Evolutionary conservation across 176 grass and related monocot species (phyloP), one percentile per base, ranked within the genome.

Genomic region (Cenchrus purpureus): DNA sequence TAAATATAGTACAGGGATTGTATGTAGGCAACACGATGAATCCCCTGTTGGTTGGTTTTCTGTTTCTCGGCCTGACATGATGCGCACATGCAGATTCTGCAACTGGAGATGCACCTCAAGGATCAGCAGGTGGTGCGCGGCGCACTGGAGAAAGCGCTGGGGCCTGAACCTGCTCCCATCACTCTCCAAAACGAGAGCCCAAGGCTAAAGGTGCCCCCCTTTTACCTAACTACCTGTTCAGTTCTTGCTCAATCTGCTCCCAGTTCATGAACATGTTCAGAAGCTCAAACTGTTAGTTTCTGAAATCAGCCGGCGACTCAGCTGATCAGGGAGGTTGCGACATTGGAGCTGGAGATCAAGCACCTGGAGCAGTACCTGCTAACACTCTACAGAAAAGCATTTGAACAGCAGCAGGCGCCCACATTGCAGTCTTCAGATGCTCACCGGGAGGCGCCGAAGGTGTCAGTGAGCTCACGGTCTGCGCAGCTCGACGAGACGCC

Each of bases 281-380:
- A n/a, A 42, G 75, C 60, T 88, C 8, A 71, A 52, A 68, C 43
- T 71, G 44, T 53, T n/a, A 2, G 0, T 83, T 82, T 44, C 4
- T 1, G 1, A 57, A 45, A 81, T 82, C 86, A 97, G 91, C 93
- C 91, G n/a, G 85, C 95, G 14, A 98, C 93, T 71, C 83, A 98
- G 86, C 71, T 98, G 77, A 95, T 98, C 75, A 89, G 91, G 84
- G 95, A 98, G 86, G 94, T 98, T 7, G 89, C 93, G 22, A 78
- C 89, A 53, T 28, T 98, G 85, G 95, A 98, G 82, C 80, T 95
- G 14, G 95, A 98, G 83, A 94, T 98, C 75, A 98, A 92, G 83
- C 89, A 98, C 85, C 31, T 98, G 86, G 95, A 98, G 89, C 95
- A 95, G 57, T 95, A 95, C 67, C 87, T 98, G 4, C 74, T 98